Conservation (phyloP, 2,329 filamentous ascomycete species). For the Exophiala sideris region DNA sequence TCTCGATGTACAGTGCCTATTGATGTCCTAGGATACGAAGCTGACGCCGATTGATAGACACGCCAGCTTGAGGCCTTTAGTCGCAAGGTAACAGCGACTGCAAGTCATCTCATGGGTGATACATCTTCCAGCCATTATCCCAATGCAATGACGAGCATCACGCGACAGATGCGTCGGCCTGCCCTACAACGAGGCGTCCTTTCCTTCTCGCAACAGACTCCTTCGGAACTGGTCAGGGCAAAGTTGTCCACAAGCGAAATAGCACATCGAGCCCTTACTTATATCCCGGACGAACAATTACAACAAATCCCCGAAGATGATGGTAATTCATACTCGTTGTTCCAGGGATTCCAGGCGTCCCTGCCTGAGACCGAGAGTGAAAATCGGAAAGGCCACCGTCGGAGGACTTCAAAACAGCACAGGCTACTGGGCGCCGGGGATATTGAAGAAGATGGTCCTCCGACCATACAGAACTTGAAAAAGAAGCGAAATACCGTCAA, state of each 20-base stretch:
- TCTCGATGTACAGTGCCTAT: constrained; percentile 39
- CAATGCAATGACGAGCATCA: constrained; percentile 80
- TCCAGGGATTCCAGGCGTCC: constrained; percentile 92
- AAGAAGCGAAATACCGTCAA: constrained; percentile 76
- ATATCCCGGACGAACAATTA: constrained; percentile 85
- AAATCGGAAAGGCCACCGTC: constrained; percentile 64
- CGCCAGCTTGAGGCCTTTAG: constrained; percentile 89
- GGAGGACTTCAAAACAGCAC: constrained; percentile 69
- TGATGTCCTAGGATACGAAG: not conserved
- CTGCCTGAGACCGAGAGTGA: constrained; percentile 66
- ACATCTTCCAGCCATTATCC: constrained; percentile 68
- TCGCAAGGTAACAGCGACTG: constrained; percentile 91
- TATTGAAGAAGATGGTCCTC: constrained; percentile 58
- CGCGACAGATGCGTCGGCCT: constrained; percentile 82
- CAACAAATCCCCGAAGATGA: constrained; percentile 82
- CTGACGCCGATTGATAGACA: constrained; percentile 53
- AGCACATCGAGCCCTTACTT: constrained; percentile 84
- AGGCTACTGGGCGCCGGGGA: constrained; percentile 66
- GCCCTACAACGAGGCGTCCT: constrained; percentile 85
- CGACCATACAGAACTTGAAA: constrained; percentile 69
- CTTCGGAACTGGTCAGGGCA: constrained; percentile 89
- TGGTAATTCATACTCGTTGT: constrained; percentile 83
- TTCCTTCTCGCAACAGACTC: constrained; percentile 82
- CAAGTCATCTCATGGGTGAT: constrained; percentile 77
- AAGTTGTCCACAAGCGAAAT: constrained; percentile 89